phyloP scores from a whole-genome alignment of 139 green algal species.

The Spirogloea muscicola region DNA sequence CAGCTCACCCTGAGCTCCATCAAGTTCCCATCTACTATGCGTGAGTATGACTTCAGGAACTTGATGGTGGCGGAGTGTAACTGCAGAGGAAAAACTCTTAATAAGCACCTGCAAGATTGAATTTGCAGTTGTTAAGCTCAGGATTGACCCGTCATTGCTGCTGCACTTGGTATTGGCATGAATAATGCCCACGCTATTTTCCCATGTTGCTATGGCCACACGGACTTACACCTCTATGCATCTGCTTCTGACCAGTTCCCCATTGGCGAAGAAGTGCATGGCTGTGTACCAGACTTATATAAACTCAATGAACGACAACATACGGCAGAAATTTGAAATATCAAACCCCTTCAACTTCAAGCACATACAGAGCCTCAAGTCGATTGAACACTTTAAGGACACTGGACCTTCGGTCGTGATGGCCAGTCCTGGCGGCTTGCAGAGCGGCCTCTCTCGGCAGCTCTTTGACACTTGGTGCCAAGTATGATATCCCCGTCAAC shows the following conservation, averaged over 20 bases:
- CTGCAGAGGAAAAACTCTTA: no score
- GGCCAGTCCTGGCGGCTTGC: conserved; percentile 90
- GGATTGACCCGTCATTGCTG: no score
- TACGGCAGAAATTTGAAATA: conserved; percentile 74
- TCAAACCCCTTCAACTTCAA: conserved; percentile 96
- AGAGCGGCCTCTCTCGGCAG: conserved; percentile 60
- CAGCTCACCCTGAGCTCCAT: conserved; percentile 71
- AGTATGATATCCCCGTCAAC: no score
- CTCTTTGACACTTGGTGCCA: conserved; percentile 96
- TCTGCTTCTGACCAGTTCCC: no score
- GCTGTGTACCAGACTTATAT: conserved; percentile 81
- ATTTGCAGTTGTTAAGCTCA: no score
- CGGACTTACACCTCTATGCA: no score
- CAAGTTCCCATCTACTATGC: conserved; percentile 90
- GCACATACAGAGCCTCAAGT: conserved; percentile 77
- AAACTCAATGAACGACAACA: conserved; percentile 95
- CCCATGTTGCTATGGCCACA: no score
- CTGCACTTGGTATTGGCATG: no score
- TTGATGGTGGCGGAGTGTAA: no score
- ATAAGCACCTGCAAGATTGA: no score
- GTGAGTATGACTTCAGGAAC: no score
- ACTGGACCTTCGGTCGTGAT: conserved; percentile 93
- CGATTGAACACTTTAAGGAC: conserved; percentile 66
- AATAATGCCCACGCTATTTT: no score
- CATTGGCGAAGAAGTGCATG: conserved; percentile 52